phyloP scores from a whole-genome alignment of 768 basidiomycete genomes.

The Sporobolomyces pararoseus region DNA sequence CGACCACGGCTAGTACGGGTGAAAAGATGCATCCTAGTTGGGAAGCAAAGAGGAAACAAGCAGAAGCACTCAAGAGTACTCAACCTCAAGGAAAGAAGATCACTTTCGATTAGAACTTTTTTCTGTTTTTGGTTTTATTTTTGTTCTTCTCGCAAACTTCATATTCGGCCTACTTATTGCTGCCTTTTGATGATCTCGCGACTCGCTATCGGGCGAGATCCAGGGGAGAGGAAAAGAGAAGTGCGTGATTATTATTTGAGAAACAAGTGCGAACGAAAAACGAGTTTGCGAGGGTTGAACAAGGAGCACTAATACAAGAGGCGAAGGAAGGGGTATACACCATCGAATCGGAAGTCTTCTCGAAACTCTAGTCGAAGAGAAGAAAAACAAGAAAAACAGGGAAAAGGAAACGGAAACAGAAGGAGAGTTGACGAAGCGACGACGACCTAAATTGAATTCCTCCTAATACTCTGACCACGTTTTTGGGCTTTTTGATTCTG shows the following conservation, averaged over 20 bases:
- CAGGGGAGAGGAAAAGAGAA: too few relatives aligned
- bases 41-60: slow-evolving; percentile 83
- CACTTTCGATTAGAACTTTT: slow-evolving; percentile 51
- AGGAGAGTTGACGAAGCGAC: background rate
- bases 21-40: slow-evolving; percentile 84
- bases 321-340: too few relatives aligned
- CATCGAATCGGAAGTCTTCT: too few relatives aligned
- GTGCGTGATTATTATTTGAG: too few relatives aligned
- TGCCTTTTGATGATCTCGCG: too few relatives aligned
- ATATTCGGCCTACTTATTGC: too few relatives aligned
- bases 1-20: slow-evolving; percentile 39
- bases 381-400: too few relatives aligned
- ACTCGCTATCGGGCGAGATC: too few relatives aligned
- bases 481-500: slow-evolving; percentile 55
- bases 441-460: slow-evolving; percentile 41
- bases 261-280: too few relatives aligned
- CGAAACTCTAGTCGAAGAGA: too few relatives aligned
- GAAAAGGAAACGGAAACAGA: background rate
- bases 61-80: slow-evolving; percentile 55
- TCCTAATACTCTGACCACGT: slow-evolving; percentile 39
- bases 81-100: slow-evolving; percentile 83
- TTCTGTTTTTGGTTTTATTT: background rate
- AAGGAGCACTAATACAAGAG: too few relatives aligned
- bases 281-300: too few relatives aligned
- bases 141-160: background rate